Base-by-base conservation (phyloP, 768 basidiomycete species). In the Leccinellum albellum region DNA sequence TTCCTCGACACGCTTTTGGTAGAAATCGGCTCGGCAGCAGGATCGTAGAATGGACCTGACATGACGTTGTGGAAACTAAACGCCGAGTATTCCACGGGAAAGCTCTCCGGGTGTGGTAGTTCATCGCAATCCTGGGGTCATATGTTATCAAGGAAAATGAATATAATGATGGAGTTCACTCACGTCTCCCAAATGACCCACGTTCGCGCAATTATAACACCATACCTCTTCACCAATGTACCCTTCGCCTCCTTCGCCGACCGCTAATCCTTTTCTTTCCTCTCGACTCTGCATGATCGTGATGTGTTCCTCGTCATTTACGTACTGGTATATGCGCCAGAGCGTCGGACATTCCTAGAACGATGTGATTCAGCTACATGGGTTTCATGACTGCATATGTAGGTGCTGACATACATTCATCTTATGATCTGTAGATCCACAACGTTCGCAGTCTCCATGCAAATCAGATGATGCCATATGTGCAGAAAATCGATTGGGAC, bases 181-280 rank as follows among this genome's bases (percentile, higher is more conserved):
- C 65, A 91, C 90, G 64, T 92, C 91, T 47, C 91, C 91, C 68
- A 87, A 81, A 70, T 93, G 91, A 4, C 88, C 90, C 51, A 70
- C 70, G 28, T 74, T 74, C 42, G 87, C 91, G 61, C 91, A 93
- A 62, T 88, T 89, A 66, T 91, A 89, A 68, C 91, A 93, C 87
- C 87, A 92, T 62, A 83, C 77, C 65, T 89, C 88, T 32, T 72
- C 70, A 5, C 81, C 87, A 53, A 92, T 85, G 69, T 87, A 91
- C 6, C 86, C 88, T 68, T 91, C 91, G 10, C 89, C 88, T 14
- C 91, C 89, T 54, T 85, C 66, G 12, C 89, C 88, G 7, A 89
- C 70, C 13, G 66, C 65, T 6, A 85, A 66, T 4, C 73, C 67
- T 44, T 75, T 79, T 66, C 80, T 87, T 26, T 74, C 67, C 57